These are phyloP conservation scores for Clarireedia paspali DNA, from an alignment of 2,329 filamentous ascomycete species.

Conservation along the genomic window DNA sequence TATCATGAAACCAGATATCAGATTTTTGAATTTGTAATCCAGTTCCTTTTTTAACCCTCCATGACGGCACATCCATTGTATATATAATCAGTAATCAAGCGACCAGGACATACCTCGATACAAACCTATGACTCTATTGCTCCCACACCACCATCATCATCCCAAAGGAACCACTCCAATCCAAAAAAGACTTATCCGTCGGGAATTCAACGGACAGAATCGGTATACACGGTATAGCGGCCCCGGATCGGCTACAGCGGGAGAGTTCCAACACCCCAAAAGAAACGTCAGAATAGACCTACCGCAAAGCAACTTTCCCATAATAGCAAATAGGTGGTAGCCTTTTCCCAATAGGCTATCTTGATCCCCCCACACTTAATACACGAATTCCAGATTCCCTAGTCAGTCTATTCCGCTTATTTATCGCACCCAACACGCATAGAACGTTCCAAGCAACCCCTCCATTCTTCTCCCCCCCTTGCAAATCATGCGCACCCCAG, in stretches of 20 bases:
- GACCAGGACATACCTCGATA: not conserved
- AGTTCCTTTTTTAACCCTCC: not conserved
- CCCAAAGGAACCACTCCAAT: too few relatives aligned
- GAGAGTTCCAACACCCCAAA: too few relatives aligned
- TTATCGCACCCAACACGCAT: not conserved
- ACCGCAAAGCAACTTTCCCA: too few relatives aligned
- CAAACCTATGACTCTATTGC: not conserved
- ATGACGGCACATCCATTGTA: not conserved
- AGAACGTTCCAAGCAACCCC: not conserved
- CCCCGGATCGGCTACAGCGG: too few relatives aligned
- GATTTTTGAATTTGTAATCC: not conserved
- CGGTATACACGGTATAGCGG: too few relatives aligned
- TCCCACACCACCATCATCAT: too few relatives aligned
- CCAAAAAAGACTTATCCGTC: too few relatives aligned
- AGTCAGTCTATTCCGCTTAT: not conserved
- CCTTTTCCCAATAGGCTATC: constrained; percentile 8
- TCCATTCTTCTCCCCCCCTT: not conserved
- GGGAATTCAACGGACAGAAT: too few relatives aligned
- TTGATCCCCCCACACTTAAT: not conserved
- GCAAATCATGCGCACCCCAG: not conserved
- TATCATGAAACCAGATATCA: too few relatives aligned
- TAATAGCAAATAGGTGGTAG: not conserved
- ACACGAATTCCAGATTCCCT: not conserved
- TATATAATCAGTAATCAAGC: constrained; percentile 9
- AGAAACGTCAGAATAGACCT: too few relatives aligned